phyloP scores from a whole-genome alignment of 441 rosid species.

The Pelargonium cotyledonis region DNA sequence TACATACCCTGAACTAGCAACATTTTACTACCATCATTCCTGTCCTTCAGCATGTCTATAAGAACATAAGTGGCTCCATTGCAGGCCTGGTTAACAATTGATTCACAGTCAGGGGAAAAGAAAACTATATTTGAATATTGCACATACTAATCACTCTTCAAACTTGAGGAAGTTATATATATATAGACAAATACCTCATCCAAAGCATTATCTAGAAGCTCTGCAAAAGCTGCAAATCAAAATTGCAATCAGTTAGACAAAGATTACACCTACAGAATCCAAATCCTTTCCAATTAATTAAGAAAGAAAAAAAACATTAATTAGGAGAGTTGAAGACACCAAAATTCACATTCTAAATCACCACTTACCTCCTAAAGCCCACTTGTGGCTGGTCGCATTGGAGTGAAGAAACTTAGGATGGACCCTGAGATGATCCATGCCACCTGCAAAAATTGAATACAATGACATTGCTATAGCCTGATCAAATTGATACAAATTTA shows the following conservation, averaged over 20 bases:
- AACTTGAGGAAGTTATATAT: background rate
- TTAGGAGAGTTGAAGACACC: background rate
- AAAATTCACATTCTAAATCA: background rate
- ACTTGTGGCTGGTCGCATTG: constrained; percentile 93
- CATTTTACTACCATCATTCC: constrained; percentile 68
- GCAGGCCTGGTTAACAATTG: constrained; percentile 38
- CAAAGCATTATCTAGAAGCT: constrained; percentile 80
- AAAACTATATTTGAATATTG: constrained; percentile 5
- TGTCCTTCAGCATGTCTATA: constrained; percentile 51
- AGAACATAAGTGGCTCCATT: constrained; percentile 76
- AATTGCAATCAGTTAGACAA: background rate
- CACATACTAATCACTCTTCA: background rate
- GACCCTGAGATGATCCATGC: constrained; percentile 86
- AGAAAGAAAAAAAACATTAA: background rate
- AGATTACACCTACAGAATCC: background rate
- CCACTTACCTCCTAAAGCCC: constrained; percentile 87
- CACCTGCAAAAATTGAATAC: constrained; percentile 35
- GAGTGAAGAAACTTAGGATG: constrained; percentile 95
- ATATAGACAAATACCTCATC: constrained; percentile 61
- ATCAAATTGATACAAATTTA: background rate
- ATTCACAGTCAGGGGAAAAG: background rate
- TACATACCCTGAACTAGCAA: constrained; percentile 68
- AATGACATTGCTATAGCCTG: background rate
- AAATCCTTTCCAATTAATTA: background rate
- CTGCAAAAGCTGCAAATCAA: constrained; percentile 67